Percentiles rank a stretch among this genome's conserved stretches.
Evolutionary conservation across 352 stramenopile species (phyloP).

Genomic region (Sclerospora graminicola): DNA sequence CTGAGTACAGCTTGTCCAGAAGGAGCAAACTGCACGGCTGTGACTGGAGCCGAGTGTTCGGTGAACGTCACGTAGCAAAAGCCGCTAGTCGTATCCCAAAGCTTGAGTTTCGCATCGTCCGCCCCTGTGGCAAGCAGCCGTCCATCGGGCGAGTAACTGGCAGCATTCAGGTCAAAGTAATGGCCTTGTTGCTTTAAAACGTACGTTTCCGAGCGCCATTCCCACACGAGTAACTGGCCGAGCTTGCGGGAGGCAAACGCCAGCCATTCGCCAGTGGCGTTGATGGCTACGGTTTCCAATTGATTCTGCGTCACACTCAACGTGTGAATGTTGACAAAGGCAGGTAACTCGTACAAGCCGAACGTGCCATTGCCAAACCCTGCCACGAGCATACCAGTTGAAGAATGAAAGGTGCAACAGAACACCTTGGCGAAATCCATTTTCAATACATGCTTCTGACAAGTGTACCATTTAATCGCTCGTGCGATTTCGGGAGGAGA

Average conservation of each 20-base stretch:
- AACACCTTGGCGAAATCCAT: slow-evolving; percentile 86
- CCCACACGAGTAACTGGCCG: slow-evolving; percentile 99
- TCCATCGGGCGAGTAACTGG: slow-evolving; percentile 96
- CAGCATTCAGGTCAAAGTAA: slow-evolving; percentile 95
- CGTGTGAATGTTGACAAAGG: slow-evolving; percentile 96
- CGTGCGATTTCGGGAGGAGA: slow-evolving; percentile 54
- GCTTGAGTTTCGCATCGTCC: slow-evolving; percentile 97
- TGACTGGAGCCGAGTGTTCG: slow-evolving; percentile 95
- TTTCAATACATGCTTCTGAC: slow-evolving; percentile 83
- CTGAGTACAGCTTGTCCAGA: slow-evolving; percentile 91
- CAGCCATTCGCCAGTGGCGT: slow-evolving; percentile 95
- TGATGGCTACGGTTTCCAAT: slow-evolving; percentile 91
- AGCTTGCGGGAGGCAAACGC: slow-evolving; percentile 94
- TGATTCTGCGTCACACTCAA: slow-evolving; percentile 86
- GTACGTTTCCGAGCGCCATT: slow-evolving; percentile 99
- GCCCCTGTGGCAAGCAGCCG: slow-evolving; percentile 94
- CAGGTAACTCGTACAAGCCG: slow-evolving; percentile 95
- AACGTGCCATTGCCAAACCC: slow-evolving; percentile 97
- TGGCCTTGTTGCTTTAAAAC: slow-evolving; percentile 99
- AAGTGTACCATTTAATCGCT: slow-evolving; percentile 77
- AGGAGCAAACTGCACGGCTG: slow-evolving; percentile 90
- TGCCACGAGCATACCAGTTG: slow-evolving; percentile 85
- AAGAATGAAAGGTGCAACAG: slow-evolving; percentile 85
- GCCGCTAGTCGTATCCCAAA: slow-evolving; percentile 96
- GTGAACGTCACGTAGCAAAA: slow-evolving; percentile 99